phyloP scores from a whole-genome alignment of 2,329 filamentous ascomycete species.

The Venturia oleaginea region DNA sequence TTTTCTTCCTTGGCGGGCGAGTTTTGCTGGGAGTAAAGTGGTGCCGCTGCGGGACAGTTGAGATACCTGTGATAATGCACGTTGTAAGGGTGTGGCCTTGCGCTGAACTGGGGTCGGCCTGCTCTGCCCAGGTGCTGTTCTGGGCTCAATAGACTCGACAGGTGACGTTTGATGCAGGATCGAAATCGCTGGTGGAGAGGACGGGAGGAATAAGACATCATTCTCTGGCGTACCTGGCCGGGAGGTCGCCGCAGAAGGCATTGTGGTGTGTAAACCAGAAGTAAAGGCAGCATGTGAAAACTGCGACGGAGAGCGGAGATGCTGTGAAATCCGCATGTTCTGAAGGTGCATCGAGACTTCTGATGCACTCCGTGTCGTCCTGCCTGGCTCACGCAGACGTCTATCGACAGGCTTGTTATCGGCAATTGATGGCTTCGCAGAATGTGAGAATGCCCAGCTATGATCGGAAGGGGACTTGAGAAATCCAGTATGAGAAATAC shows the following conservation, averaged over 20 bases:
- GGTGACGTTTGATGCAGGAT: not conserved
- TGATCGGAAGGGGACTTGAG: not conserved
- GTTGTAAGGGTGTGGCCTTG: conserved; percentile 16
- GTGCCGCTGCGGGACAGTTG: conserved; percentile 1
- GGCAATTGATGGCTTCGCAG: not conserved
- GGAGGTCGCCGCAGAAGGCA: not conserved
- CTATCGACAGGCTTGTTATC: not conserved
- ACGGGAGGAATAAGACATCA: not conserved
- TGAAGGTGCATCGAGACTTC: conserved; percentile 29
- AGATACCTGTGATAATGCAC: not conserved
- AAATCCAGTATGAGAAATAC: not conserved
- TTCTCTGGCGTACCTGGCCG: not conserved
- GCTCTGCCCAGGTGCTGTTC: not conserved
- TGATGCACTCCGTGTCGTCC: not conserved
- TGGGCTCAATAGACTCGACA: not conserved
- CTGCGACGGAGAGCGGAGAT: conserved; percentile 34
- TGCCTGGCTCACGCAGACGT: conserved; percentile 2
- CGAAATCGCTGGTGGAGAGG: not conserved
- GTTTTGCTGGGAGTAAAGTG: not conserved
- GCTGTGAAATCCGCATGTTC: conserved; percentile 37
- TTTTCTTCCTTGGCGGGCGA: conserved; percentile 11
- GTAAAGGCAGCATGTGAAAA: conserved; percentile 24
- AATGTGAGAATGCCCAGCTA: not conserved
- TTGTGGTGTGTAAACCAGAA: not conserved
- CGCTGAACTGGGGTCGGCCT: not conserved